phyloP scores from a whole-genome alignment of 352 stramenopile species.

The Pythium dissimile region DNA sequence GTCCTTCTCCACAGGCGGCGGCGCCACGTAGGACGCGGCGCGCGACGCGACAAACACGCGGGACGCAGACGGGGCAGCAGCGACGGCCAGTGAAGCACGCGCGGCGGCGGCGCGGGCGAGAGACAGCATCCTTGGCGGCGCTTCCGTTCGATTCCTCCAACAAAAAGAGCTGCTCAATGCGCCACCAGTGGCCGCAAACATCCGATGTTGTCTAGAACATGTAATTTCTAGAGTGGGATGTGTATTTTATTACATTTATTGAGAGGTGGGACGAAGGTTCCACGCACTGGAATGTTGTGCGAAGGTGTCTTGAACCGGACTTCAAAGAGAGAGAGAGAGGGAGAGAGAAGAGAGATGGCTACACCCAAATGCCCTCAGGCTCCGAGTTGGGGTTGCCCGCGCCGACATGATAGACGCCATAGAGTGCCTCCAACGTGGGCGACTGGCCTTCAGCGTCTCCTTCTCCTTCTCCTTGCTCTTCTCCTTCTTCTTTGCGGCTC shows the following conservation, averaged over 20 bases:
- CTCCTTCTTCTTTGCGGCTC: not conserved
- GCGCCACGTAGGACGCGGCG: constrained; percentile 61
- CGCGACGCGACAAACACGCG: constrained; percentile 20
- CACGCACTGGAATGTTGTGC: no score
- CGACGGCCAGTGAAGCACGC: constrained; percentile 2
- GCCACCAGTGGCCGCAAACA: not conserved
- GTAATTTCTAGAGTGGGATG: not conserved
- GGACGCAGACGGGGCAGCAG: not conserved
- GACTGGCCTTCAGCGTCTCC: not conserved
- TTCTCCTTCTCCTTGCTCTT: not conserved
- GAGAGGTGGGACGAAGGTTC: no score
- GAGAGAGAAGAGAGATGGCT: not conserved
- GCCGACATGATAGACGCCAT: constrained; percentile 8
- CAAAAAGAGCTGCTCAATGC: not conserved
- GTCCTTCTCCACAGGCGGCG: constrained; percentile 44
- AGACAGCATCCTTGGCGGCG: constrained; percentile 3
- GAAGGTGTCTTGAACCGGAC: not conserved
- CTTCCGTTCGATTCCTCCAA: no score
- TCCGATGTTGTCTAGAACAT: not conserved
- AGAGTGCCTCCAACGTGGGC: constrained; percentile 6
- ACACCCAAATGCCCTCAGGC: constrained; percentile 8
- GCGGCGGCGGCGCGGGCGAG: constrained; percentile 9
- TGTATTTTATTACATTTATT: not conserved
- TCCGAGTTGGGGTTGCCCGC: not conserved
- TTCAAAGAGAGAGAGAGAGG: not conserved